Evolutionary conservation across 2,329 filamentous ascomycete species (phyloP).

Genomic region (Pestalotiopsis sp.): DNA sequence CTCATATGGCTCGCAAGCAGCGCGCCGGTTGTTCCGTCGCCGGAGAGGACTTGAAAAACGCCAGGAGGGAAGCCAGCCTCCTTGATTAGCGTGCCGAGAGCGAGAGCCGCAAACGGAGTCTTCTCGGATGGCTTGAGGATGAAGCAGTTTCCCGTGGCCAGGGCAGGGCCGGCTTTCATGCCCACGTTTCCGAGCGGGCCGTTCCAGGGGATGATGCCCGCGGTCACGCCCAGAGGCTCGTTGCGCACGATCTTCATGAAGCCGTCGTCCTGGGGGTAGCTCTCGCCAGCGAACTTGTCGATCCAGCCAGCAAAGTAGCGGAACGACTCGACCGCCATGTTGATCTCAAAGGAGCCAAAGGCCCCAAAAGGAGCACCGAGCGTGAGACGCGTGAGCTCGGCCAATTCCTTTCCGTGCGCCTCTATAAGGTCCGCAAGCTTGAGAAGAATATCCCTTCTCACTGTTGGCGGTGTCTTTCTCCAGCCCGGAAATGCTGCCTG

Average conservation of each 20-base stretch:
- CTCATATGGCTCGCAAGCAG: constrained; percentile 30
- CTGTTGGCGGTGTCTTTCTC: constrained; percentile 1
- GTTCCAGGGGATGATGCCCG: constrained; percentile 43
- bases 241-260: constrained; percentile 1
- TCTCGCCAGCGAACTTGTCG: constrained; percentile 36
- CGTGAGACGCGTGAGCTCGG: constrained; percentile 46
- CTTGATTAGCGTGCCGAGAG: constrained; percentile 32
- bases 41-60: constrained; percentile 41
- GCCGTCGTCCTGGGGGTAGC: constrained; percentile 40
- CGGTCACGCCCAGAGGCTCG: constrained; percentile 3
- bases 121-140: constrained; percentile 44
- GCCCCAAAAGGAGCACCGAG: constrained; percentile 34
- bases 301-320: constrained; percentile 29
- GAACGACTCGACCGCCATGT: constrained; percentile 23
- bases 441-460: background rate
- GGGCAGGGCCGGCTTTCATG: constrained; percentile 40
- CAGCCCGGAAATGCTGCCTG: constrained; percentile 46
- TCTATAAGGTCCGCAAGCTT: constrained; percentile 8
- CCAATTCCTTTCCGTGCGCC: constrained; percentile 28
- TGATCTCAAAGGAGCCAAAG: constrained; percentile 18
- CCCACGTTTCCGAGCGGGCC: constrained; percentile 38
- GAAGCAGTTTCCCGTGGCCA: constrained; percentile 41
- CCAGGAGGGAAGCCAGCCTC: constrained; percentile 43
- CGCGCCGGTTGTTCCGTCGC: constrained; percentile 38
- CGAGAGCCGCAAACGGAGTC: constrained; percentile 35